phyloP scores from a whole-genome alignment of 371 early-diverging fungal genomes.

The Choanephora cucurbitarum region DNA sequence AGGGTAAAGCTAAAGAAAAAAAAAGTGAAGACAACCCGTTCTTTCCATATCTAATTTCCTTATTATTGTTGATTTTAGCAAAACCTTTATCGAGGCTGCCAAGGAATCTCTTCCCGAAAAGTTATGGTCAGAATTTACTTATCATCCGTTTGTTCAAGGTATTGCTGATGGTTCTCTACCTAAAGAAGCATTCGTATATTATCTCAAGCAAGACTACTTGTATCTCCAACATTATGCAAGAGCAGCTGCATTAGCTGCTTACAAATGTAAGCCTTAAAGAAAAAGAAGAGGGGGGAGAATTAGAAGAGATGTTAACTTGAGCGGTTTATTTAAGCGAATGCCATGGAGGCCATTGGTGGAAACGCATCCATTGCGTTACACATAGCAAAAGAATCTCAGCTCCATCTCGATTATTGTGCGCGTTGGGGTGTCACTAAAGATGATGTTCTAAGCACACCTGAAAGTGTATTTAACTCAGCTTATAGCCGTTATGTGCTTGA shows the following conservation, averaged over 20 bases:
- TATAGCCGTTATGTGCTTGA: conserved; percentile 86
- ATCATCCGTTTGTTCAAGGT: conserved; percentile 76
- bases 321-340: background rate
- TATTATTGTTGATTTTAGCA: no score
- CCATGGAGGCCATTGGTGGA: conserved; percentile 33
- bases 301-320: conserved; percentile 32
- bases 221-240: conserved; percentile 82
- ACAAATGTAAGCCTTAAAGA: conserved; percentile 74
- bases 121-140: conserved; percentile 70
- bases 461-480: conserved; percentile 75
- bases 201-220: conserved; percentile 82
- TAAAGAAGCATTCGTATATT: conserved; percentile 69
- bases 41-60: no score
- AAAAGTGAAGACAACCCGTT: no score
- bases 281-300: background rate
- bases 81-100: conserved; percentile 54
- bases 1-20: no score
- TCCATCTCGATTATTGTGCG: conserved; percentile 75
- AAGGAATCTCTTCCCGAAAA: conserved; percentile 35
- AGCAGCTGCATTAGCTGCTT: conserved; percentile 74
- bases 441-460: conserved; percentile 66
- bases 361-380: conserved; percentile 64
- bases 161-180: conserved; percentile 78
- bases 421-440: conserved; percentile 70
- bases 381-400: conserved; percentile 66